These are phyloP conservation scores for Neurospora crassa DNA, from an alignment of 2,329 filamentous ascomycete genomes.

Conservation along the genomic window DNA sequence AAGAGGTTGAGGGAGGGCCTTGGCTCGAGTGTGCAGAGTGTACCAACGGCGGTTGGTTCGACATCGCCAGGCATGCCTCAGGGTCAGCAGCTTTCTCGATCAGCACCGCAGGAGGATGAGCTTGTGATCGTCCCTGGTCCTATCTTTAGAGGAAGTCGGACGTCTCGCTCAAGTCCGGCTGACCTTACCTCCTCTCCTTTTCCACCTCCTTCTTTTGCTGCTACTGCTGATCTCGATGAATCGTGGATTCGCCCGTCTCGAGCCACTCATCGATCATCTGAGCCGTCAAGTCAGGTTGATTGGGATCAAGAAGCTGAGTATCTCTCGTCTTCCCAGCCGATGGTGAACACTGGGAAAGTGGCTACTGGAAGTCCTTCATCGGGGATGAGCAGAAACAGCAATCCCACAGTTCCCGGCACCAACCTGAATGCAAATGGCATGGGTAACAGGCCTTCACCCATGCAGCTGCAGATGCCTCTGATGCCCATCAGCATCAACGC, in stretches of 20 bases:
- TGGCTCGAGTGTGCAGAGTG: background rate
- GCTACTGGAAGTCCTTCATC: background rate
- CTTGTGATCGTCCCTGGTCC: slow-evolving; percentile 8
- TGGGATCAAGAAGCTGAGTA: slow-evolving; percentile 14
- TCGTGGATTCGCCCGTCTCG: background rate
- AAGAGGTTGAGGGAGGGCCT: background rate
- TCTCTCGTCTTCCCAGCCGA: slow-evolving; percentile 14
- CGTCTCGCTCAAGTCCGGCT: slow-evolving; percentile 24
- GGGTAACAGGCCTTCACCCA: background rate
- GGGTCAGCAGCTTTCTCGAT: slow-evolving; percentile 1
- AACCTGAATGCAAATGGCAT: background rate
- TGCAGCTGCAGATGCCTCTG: background rate
- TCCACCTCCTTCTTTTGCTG: slow-evolving; percentile 16
- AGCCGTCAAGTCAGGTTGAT: background rate
- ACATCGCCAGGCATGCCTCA: background rate
- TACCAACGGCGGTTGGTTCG: background rate
- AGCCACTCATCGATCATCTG: background rate
- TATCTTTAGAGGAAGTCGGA: slow-evolving; percentile 21
- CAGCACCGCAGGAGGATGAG: slow-evolving; percentile 8
- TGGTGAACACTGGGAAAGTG: background rate
- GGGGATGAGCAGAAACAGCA: background rate
- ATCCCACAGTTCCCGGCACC: background rate
- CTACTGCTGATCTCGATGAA: background rate
- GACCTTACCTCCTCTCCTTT: slow-evolving; percentile 18
- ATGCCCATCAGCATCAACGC: background rate